These are phyloP conservation scores for Scleromitrula shiraiana DNA, from an alignment of 2,329 filamentous ascomycete genomes.

Conservation along the genomic window DNA sequence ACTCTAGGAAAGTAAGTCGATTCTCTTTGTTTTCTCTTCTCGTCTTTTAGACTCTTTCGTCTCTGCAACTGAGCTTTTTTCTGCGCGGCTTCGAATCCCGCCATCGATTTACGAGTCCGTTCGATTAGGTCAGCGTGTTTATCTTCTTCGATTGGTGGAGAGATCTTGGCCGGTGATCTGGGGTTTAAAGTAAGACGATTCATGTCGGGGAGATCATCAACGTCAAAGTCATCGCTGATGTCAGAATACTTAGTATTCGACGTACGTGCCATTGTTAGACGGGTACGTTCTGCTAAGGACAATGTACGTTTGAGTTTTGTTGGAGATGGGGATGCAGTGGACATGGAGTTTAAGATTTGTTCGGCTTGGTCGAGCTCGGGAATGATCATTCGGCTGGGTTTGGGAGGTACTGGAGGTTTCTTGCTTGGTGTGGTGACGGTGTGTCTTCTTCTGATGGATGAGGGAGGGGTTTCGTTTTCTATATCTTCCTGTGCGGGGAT, in stretches of 20 bases:
- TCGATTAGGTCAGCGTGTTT: conserved; percentile 36
- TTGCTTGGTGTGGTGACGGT: neutral
- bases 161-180: conserved; percentile 10
- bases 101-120: conserved; percentile 55
- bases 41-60: conserved; percentile 37
- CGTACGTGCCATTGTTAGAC: conserved; percentile 66
- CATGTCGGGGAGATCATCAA: conserved; percentile 24
- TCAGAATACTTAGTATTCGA: conserved; percentile 32
- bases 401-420: neutral
- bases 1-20: conserved; percentile 40
- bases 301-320: conserved; percentile 48
- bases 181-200: conserved; percentile 20
- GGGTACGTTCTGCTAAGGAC: conserved; percentile 70
- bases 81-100: conserved; percentile 50
- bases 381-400: neutral
- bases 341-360: conserved; percentile 47
- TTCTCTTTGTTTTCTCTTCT: conserved; percentile 38
- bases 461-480: neutral
- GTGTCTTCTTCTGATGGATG: neutral
- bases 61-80: conserved; percentile 54
- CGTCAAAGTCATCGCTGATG: conserved; percentile 26
- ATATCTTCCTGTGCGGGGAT: neutral
- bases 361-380: conserved; percentile 40
- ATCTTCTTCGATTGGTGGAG: conserved; percentile 12
- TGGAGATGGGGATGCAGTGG: conserved; percentile 49